Evolutionary conservation across 495 filamentous ascomycete species (phyloP).

Genomic region (Talaromyces stipitatus): DNA sequence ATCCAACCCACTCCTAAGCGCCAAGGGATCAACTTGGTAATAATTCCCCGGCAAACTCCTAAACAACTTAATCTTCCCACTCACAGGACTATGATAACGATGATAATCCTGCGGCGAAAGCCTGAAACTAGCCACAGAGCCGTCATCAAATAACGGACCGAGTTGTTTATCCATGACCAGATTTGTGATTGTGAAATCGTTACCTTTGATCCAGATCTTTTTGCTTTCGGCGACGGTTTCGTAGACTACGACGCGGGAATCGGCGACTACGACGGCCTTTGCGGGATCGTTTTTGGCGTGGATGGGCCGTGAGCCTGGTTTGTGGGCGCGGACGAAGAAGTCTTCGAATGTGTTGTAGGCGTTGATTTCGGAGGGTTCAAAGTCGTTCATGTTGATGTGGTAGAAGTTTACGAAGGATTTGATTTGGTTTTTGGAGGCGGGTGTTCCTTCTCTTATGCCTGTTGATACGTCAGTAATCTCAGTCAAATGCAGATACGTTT

Average conservation of each 20-base stretch:
- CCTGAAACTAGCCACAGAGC: conserved; percentile 32
- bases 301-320: conserved; percentile 26
- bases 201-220: conserved; percentile 39
- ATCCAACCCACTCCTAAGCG: conserved; percentile 14
- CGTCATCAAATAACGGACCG: conserved; percentile 26
- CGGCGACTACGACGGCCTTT: conserved; percentile 28
- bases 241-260: conserved; percentile 32
- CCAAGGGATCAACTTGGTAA: conserved; percentile 33
- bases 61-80: conserved; percentile 22
- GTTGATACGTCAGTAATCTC: background rate
- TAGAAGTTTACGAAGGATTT: conserved; percentile 27
- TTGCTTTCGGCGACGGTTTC: conserved; percentile 25
- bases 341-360: conserved; percentile 31
- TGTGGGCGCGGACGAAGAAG: conserved; percentile 39
- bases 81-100: conserved; percentile 39
- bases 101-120: conserved; percentile 40
- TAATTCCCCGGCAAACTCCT: conserved; percentile 24
- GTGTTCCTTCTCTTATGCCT: conserved; percentile 6
- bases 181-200: conserved; percentile 30
- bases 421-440: conserved; percentile 17
- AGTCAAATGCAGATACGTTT: background rate
- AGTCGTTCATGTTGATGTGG: conserved; percentile 29
- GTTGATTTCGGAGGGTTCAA: conserved; percentile 21
- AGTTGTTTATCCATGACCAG: conserved; percentile 26
- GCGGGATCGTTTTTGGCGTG: conserved; percentile 21